phyloP scores from a whole-genome alignment of 2,329 filamentous ascomycete genomes.

The Aspergillus terreus region DNA sequence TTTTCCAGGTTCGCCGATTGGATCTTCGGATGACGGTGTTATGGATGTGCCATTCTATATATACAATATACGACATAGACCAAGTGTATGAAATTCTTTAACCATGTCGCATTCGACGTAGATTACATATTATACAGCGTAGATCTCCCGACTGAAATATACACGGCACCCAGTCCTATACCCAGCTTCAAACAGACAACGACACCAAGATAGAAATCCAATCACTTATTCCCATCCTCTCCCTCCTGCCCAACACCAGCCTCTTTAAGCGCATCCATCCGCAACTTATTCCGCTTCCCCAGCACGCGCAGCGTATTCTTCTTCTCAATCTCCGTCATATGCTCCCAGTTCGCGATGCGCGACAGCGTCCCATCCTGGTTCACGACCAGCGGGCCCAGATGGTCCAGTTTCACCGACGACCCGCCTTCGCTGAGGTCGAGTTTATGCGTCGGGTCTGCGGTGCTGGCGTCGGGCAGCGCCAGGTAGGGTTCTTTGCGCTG shows the following conservation, averaged over 20 bases:
- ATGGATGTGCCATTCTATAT: background rate
- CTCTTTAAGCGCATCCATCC: conserved; percentile 54
- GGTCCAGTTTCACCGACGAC: conserved; percentile 57
- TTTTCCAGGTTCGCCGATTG: conserved; percentile 18
- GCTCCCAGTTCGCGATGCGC: conserved; percentile 68
- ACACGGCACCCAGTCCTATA: background rate
- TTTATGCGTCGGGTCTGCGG: conserved; percentile 81
- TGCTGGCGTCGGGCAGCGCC: conserved; percentile 69
- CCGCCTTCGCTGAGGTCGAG: conserved; percentile 58
- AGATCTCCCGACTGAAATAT: background rate
- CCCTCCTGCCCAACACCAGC: conserved; percentile 1
- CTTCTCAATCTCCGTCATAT: conserved; percentile 67
- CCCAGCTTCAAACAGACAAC: background rate
- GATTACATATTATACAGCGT: background rate
- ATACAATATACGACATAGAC: too few relatives aligned
- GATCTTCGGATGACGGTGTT: conserved; percentile 14
- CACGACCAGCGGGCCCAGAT: conserved; percentile 69
- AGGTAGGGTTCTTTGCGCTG: conserved; percentile 49
- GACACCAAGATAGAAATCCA: background rate
- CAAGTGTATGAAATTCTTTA: too few relatives aligned
- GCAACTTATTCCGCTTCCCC: conserved; percentile 63
- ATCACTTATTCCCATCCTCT: background rate
- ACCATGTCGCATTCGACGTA: too few relatives aligned
- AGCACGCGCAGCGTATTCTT: conserved; percentile 64
- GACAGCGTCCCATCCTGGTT: conserved; percentile 69